These are phyloP conservation scores for Trifolium pratense DNA, from an alignment of 306 rosid genomes.

Conservation along the genomic window DNA sequence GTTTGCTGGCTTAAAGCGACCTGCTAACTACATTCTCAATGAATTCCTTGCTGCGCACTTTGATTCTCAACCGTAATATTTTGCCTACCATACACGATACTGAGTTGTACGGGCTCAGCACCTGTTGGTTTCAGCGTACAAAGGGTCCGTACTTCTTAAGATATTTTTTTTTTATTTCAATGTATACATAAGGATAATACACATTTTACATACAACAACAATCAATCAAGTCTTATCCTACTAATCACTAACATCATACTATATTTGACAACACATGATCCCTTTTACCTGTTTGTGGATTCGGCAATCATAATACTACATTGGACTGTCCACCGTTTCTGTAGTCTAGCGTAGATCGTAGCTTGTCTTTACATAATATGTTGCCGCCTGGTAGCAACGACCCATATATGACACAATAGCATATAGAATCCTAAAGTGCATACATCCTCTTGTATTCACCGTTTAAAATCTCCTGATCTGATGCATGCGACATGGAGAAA, in stretches of 20 bases:
- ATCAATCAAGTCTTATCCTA: neutral
- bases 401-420: neutral
- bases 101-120: no score
- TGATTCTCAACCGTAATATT: no score
- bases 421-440: constrained; percentile 59
- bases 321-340: neutral
- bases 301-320: no score
- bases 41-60: no score
- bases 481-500: constrained; percentile 65
- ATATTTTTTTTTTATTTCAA: neutral
- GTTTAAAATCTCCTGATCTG: constrained; percentile 88
- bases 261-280: constrained; percentile 20
- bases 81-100: no score
- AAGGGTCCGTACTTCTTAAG: no score
- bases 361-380: constrained; percentile 21
- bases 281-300: neutral
- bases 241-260: neutral
- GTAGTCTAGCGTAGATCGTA: constrained; percentile 12
- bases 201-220: constrained; percentile 14
- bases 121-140: no score
- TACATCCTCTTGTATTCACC: constrained; percentile 89
- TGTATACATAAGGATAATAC: neutral
- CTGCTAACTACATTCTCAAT: no score
- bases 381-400: constrained; percentile 16
- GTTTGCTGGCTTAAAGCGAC: no score